Evolutionary conservation across 2,329 filamentous ascomycete species (phyloP), one percentile per base, ranked within the genome.

Genomic region (Venturia effusa): DNA sequence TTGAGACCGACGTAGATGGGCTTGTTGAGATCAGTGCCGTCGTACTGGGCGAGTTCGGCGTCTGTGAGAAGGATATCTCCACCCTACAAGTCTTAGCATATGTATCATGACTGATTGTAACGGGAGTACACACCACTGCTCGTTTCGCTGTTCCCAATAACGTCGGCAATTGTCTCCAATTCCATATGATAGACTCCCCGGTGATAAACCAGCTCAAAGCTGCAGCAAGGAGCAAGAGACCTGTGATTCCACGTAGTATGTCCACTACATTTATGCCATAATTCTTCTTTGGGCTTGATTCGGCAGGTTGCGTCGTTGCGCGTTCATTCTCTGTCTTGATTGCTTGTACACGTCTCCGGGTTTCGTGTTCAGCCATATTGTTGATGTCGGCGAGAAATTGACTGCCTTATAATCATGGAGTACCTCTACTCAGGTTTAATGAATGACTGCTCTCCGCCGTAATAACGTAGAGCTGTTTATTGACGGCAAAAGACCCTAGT

Each of bases 1-100:
- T 94, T 93, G 71, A 99, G 86, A 67, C 92, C 91, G 64, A 99
- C 83, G 79, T 96, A 96, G 74, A 97, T 85, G 7, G 94, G 94
- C 66, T 88, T 85, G 8, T 77, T 74, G 11, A 86, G 79, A 75
- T 96, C 86, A 65, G 79, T 82, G 77, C 94, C 95, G 77, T 96
- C 87, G 81, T 89, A 95, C 61, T 79, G 74, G 57, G 83, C 74
- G 60, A 99, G 86, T 74, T 97, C 81, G 24, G 81, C 79, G 64
- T 89, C 88, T 0, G 91, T 96, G 45, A 97, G 81, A 72, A 83
- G 78, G 61, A 89, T 67, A 17, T 90, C 89, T 4, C 80, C 79
- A 67, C 75, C 73, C 79, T 81, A 68, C 62, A 17, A 48, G 17
- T n/a, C 4, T 30, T 32, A 48, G 37, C 22, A 51, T 11, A 51